These are phyloP conservation scores for Symmetrospora coprosmae DNA, from an alignment of 768 basidiomycete species.

Conservation along the genomic window DNA sequence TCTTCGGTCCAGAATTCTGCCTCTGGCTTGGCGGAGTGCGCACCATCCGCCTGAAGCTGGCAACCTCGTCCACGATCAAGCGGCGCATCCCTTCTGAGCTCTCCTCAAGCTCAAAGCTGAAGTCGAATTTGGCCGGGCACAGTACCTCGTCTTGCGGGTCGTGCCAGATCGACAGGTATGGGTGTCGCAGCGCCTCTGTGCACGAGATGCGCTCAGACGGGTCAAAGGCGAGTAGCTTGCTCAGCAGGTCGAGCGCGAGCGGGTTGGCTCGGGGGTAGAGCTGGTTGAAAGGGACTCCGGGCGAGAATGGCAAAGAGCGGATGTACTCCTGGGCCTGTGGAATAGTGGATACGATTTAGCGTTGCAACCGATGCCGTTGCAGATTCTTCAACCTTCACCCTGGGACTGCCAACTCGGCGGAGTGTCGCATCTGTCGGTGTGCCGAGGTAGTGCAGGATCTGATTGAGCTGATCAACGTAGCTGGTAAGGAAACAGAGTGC, in stretches of 20 bases:
- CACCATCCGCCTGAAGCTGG: constrained; percentile 74
- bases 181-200: constrained; percentile 85
- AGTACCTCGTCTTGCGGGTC: constrained; percentile 55
- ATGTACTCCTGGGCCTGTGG: constrained; percentile 89
- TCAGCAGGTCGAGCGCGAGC: constrained; percentile 78
- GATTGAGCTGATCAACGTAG: constrained; percentile 92
- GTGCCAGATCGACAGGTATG: constrained; percentile 79
- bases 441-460: constrained; percentile 94
- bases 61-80: constrained; percentile 84
- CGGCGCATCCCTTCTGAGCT: constrained; percentile 93
- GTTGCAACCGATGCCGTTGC: not conserved
- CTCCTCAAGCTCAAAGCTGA: constrained; percentile 91
- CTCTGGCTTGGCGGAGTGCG: constrained; percentile 9
- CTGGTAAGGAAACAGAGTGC: constrained; percentile 50
- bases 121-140: constrained; percentile 60
- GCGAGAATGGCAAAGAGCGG: constrained; percentile 90
- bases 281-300: constrained; percentile 76
- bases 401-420: constrained; percentile 83
- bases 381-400: constrained; percentile 45
- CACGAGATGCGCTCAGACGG: constrained; percentile 92
- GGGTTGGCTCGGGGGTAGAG: constrained; percentile 91
- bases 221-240: constrained; percentile 85
- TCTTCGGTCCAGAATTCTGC: constrained; percentile 9
- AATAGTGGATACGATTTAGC: not conserved
- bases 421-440: constrained; percentile 94